These are phyloP conservation scores for Aechmea fasciata DNA, from an alignment of 176 grass and related monocot genomes.

Conservation along the genomic window DNA sequence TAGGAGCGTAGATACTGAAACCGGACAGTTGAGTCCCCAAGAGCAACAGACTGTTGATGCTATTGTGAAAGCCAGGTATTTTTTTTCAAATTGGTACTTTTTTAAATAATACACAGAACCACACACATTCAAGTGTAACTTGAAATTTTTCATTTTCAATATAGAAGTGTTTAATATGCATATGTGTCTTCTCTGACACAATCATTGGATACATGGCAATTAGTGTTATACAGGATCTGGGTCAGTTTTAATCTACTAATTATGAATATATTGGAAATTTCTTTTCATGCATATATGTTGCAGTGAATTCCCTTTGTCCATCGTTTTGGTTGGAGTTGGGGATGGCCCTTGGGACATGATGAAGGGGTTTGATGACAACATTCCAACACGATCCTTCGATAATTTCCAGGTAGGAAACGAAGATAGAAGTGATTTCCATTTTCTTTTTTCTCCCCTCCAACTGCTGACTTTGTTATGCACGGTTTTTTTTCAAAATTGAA, in stretches of 20 bases:
- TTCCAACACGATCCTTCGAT: constrained; percentile 40
- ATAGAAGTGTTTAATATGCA: constrained; percentile 5
- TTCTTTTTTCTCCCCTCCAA: background rate
- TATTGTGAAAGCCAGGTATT: constrained; percentile 38
- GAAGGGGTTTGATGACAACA: constrained; percentile 42
- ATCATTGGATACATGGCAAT: background rate
- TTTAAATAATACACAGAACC: background rate
- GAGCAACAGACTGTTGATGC: constrained; percentile 40
- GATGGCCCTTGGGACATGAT: constrained; percentile 50
- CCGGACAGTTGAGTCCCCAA: constrained; percentile 31
- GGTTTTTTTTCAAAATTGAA: background rate
- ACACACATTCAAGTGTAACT: background rate
- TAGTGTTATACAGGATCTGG: background rate
- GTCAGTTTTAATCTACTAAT: background rate
- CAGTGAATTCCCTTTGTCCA: constrained; percentile 38
- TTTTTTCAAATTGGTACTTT: background rate
- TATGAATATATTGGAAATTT: background rate
- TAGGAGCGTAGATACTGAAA: constrained; percentile 33
- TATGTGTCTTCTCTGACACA: background rate
- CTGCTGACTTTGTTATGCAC: background rate
- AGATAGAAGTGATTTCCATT: background rate
- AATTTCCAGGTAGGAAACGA: constrained; percentile 36
- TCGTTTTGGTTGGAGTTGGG: constrained; percentile 44
- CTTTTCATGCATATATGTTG: constrained; percentile 6
- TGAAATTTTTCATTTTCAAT: constrained; percentile 9